phyloP scores from a whole-genome alignment of 2,329 filamentous ascomycete genomes.

The Scytalidium sp. region DNA sequence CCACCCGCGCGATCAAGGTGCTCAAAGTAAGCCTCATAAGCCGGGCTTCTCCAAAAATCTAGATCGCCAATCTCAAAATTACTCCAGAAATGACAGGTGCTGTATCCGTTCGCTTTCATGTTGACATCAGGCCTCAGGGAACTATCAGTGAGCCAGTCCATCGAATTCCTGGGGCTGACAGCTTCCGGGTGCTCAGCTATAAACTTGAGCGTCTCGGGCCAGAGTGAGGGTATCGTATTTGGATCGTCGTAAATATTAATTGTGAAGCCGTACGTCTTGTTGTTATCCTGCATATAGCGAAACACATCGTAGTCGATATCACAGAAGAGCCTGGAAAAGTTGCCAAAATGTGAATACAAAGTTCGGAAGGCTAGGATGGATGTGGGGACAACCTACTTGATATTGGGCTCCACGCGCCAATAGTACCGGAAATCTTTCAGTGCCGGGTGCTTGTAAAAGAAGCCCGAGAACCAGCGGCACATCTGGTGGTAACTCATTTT shows the following conservation, averaged over 20 bases:
- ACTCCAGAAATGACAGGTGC: conserved; percentile 99
- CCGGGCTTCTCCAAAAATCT: conserved; percentile 82
- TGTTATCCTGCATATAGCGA: conserved; percentile 78
- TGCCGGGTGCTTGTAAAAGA: conserved; percentile 76
- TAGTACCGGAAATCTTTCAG: conserved; percentile 60
- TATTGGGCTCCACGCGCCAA: conserved; percentile 59
- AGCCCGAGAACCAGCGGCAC: conserved; percentile 89
- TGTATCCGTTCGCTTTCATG: conserved; percentile 84
- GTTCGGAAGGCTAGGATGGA: conserved; percentile 2
- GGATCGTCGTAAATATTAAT: conserved; percentile 93
- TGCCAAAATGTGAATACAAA: not conserved
- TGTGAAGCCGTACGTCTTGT: conserved; percentile 75
- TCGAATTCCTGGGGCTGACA: conserved; percentile 74
- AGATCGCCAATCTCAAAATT: conserved; percentile 96
- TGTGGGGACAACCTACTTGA: conserved; percentile 32
- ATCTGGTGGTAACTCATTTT: conserved; percentile 97
- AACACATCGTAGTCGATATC: conserved; percentile 82
- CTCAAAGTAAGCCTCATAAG: conserved; percentile 87
- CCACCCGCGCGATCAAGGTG: conserved; percentile 84
- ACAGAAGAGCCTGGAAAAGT: conserved; percentile 35
- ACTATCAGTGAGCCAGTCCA: conserved; percentile 78
- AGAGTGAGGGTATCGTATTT: conserved; percentile 88
- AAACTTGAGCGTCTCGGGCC: conserved; percentile 91
- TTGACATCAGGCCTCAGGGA: conserved; percentile 1
- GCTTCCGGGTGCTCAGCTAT: conserved; percentile 84